phyloP scores from a whole-genome alignment of 352 stramenopile species.

The Phytophthora boehmeriae region DNA sequence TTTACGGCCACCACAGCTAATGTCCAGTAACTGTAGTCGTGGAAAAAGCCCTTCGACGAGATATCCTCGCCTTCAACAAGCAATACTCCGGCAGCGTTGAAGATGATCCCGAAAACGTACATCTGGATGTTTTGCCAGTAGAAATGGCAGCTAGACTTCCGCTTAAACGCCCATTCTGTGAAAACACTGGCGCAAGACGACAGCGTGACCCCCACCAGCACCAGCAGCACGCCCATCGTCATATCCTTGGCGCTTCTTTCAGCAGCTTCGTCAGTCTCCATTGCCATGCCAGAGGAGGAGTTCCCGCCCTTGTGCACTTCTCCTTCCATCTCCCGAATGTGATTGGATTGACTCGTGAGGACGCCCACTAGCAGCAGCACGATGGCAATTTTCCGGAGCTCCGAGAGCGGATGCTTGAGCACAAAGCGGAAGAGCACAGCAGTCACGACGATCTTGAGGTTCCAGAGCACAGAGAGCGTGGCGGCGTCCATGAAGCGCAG shows the following conservation, averaged over 20 bases:
- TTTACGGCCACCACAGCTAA: conserved; percentile 76
- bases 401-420: conserved; percentile 69
- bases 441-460: conserved; percentile 89
- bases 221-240: conserved; percentile 59
- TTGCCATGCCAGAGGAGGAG: conserved; percentile 11
- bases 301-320: conserved; percentile 16
- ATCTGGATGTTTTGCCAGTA: conserved; percentile 86
- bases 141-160: conserved; percentile 72
- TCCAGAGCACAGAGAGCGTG: conserved; percentile 88
- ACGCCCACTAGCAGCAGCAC: conserved; percentile 77
- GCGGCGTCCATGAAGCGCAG: conserved; percentile 85
- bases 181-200: conserved; percentile 87
- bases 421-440: conserved; percentile 86
- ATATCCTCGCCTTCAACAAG: conserved; percentile 58
- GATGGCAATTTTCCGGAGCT: conserved; percentile 81
- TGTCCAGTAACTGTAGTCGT: conserved; percentile 86
- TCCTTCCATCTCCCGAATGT: conserved; percentile 46
- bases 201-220: conserved; percentile 76
- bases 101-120: conserved; percentile 83
- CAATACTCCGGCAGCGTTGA: conserved; percentile 70
- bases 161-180: conserved; percentile 87
- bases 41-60: conserved; percentile 63
- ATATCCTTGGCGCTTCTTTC: conserved; percentile 34
- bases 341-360: conserved; percentile 81
- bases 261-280: conserved; percentile 19